Evolutionary conservation across 805 yeast genomes (phyloP), one percentile per base, ranked within the genome.

Genomic region (Lipomyces spencermartinsiae): DNA sequence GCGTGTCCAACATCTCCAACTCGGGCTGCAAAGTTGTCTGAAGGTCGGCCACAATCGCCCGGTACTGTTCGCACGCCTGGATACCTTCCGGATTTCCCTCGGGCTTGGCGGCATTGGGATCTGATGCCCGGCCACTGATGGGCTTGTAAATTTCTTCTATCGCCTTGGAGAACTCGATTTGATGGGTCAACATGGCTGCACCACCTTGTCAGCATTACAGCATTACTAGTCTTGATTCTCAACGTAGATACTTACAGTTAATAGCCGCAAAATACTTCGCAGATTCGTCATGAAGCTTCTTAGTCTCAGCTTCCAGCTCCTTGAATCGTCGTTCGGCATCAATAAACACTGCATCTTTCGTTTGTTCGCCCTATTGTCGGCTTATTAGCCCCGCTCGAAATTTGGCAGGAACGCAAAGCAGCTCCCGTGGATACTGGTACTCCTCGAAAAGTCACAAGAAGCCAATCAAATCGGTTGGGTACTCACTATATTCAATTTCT

Each of bases 11-110:
- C 79, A 95, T 85, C 74, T 92, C 97, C 77, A 95, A 83, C 78
- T 95, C 99, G 0, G 99, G 99, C 76, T 92, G 90, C 75, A 95
- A 82, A 1, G 92, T 87, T 64, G 86, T 88, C 80, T 93, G 95
- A 74, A 95, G 82, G 69, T 93, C 98, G 61, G 87, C 85, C 49
- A 95, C 97, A 65, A 93, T 89, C 56, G 86, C 96, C 66, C 97
- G 84, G 80, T 93, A 95, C 77, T 90, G 97, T 76, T 91, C 97
- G 75, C 96, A 87, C 0, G 99, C 99, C 75, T 90, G 88, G 73
- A 95, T 92, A 74, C 98, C 99, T 63, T 95, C 97, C 2, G 98
- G 98, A 76, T 93, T 93, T 73, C 96, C 98, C 77, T 95, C 99
- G 0, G 93, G 93, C 59, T 87, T 85, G 1, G 92, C 79, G 7